Evolutionary conservation across 169 alveolate genomes (phyloP), one percentile per base, ranked within the genome.

Genomic region (Babesia bovis): DNA sequence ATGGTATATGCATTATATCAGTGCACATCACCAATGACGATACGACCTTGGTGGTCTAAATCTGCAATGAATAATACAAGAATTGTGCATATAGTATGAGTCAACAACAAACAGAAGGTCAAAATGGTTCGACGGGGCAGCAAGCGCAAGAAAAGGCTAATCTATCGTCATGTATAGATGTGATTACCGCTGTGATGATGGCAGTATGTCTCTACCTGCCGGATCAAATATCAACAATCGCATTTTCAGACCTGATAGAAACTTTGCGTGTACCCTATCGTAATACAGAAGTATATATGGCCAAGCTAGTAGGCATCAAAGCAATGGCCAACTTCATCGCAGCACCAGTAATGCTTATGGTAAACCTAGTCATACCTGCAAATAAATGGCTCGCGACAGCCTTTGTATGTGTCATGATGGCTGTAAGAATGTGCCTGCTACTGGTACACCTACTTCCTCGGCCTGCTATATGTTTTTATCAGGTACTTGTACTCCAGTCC

Each of bases 121-220:
- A 13, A 7, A 38, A 13, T 38, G n/a, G 45, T 38, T 13, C 45
- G 45, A 13, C 7, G 13, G 13, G n/a, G 45, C 45, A 7, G 7
- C 7, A 38, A 38, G 45, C n/a, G 45, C 45, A 38, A 38, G 13
- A 38, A 13, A 38, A 7, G 45, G 45, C 45, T 13, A 38, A 38
- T 9, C n/a, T 9, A 13, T 13, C 45, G 45, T 38, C 45, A 38
- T 13, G n/a, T 9, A 38, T 38, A 9, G 45, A 38, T 13, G 45
- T 38, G 13, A 7, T 38, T 13, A 38, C 45, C 13, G 69, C 36
- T 58, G 41, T 49, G 15, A 65, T 52, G 26, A 76, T 74, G n/a
- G 79, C 85, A 4, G 10, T 51, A 38, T 40, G 77, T 35, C 36
- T 77, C 21, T 66, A 77, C 38, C 19, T 77, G 81, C 85, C 85